Conservation (phyloP, 1,284 basidiomycete genomes). For the Pseudozyma sp. region DNA sequence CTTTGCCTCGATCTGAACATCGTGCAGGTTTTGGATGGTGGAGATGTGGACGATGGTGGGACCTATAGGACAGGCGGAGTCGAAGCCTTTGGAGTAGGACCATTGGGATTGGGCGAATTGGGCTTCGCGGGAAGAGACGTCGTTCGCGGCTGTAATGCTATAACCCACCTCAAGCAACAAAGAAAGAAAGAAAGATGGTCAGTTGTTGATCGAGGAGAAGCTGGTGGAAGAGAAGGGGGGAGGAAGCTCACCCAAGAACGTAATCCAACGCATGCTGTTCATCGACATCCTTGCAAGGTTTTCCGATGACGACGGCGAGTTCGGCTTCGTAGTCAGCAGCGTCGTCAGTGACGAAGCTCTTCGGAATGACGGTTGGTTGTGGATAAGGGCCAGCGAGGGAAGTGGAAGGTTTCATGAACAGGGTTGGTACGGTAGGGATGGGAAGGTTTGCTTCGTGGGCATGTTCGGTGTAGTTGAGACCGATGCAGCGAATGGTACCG, state of each 20-base stretch:
- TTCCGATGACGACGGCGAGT: conserved; percentile 85
- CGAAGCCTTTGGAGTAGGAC: conserved; percentile 70
- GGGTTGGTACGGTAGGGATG: conserved; percentile 75
- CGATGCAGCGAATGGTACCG: conserved; percentile 79
- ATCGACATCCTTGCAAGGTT: conserved; percentile 79
- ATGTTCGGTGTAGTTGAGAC: conserved; percentile 83
- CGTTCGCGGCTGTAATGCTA: conserved; percentile 70
- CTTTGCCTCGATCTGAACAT: conserved; percentile 64
- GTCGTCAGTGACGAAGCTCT: conserved; percentile 75
- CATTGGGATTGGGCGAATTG: conserved; percentile 69
- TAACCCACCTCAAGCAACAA: no score
- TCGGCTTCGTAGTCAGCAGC: conserved; percentile 90
- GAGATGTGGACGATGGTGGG: conserved; percentile 67
- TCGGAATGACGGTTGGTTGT: conserved; percentile 73
- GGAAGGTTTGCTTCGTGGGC: conserved; percentile 72
- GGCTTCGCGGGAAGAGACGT: conserved; percentile 67
- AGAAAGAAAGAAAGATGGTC: no score
- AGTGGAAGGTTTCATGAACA: conserved; percentile 83
- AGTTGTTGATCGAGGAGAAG: no score
- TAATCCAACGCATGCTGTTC: conserved; percentile 82
- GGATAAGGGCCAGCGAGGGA: conserved; percentile 79
- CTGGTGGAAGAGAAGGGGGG: no score
- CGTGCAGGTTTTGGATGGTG: conserved; percentile 47
- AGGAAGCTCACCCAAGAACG: conserved; percentile 71
- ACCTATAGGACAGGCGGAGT: conserved; percentile 70